Base-by-base conservation (phyloP, 148 eudicot species). In the Chenopodium album region DNA sequence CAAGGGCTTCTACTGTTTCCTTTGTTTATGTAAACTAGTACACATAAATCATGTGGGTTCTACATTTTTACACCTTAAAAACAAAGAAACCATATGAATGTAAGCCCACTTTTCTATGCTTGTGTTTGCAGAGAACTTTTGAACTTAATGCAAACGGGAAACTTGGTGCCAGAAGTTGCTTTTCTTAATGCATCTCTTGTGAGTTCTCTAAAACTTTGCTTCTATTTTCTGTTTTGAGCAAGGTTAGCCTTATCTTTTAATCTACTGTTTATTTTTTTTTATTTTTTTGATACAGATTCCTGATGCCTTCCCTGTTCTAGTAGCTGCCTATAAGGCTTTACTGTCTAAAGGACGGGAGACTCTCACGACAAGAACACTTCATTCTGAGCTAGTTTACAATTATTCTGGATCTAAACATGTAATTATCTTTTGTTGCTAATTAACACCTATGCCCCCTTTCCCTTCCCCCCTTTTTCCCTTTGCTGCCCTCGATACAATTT, bases 361-460 rank as follows among this genome's bases (percentile, higher is more conserved):
- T 46, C 83, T 97, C 79, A 92, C 91, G 0, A 97, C 99, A 59
- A 87, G 94, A 59, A 92, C 98, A 70, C 85, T 87, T 63, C 99
- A 92, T 85, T 97, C 98, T 12, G 99, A 94, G 87, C 92, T 96
- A 59, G 99, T 96, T 28, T 96, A 89, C 87, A 96, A 92, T 76
- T 96, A 92, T 87, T 94, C 98, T 7, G 97, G 93, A 82, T 96
- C 99, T 79, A 94, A 96, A 85, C 97, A 96, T 86, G 98, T 96
- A 91, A 82, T 26, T 28, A 41, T 81, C 48, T 67, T 46, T 14
- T 86, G 34, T 46, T 52, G 50, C 68, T 19, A 7, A 68, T 28
- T 6, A 7, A 62, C 23, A 2, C 75, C 46, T 19, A 52, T 10
- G 8, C 47, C 23, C 10, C 41, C 37, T 28, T 20, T 59, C 13